Evolutionary conservation across 345 rosid species (phyloP), one percentile per base, ranked within the genome.

Genomic region (Populus deltoides): DNA sequence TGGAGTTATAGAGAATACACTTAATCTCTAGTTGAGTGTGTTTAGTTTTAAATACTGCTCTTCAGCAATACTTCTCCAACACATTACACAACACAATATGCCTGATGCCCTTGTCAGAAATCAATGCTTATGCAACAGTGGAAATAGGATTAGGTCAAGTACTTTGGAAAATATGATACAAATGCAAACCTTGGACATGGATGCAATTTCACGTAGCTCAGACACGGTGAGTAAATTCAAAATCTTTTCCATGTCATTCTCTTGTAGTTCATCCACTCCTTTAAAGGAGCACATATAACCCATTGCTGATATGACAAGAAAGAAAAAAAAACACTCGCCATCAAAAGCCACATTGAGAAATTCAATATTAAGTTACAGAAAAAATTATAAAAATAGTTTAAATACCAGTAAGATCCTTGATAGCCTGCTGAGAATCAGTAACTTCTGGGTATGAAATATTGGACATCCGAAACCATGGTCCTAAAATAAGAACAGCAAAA

Each of bases 401-500:
- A 80, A 71, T 86, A 95, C 98, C 97, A 78, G 86, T 85, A 57
- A 95, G 92, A 63, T 84, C 90, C 43, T 83, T 84, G 76, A 87
- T 57, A 65, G 96, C 94, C 80, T 85, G 86, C 78, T 79, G 75
- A 80, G 83, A 77, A 88, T 92, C 83, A 47, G 81, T 79, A 70
- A 93, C 81, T 88, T 95, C 98, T 62, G 86, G 85, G 77, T 93
- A 95, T 10, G 86, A 83, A 82, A 93, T 87, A 79, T 79, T 89
- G 55, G 94, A 89, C 81, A 91, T 55, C 81, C 91, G 91, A 70
- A 95, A 93, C 98, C 99, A 95, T 67, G 96, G 97, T 72, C 97
- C 98, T 93, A 82, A 72, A 79, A 55, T 71, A 81, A 79, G 25
- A 77, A 7, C 18, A 75, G 45, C 74, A 75, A 49, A 17, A 31